Percentiles rank a stretch among this genome's conserved stretches.
Conservation (phyloP, 129 eudicot genomes). For the Helianthus annuus region DNA sequence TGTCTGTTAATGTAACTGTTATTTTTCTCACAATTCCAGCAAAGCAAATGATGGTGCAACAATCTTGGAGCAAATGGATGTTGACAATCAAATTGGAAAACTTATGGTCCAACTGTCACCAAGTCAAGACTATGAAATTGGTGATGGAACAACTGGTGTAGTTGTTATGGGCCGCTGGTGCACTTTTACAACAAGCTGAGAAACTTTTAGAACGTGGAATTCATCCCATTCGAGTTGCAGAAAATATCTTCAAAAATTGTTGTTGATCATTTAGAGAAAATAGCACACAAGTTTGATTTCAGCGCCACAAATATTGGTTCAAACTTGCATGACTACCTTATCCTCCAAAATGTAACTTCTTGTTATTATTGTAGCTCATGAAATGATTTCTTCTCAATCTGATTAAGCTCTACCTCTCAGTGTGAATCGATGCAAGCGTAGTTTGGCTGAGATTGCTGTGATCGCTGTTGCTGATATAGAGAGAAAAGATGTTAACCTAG, state of each 20-base stretch:
- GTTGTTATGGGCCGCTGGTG: constrained; percentile 99
- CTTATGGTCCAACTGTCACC: constrained; percentile 96
- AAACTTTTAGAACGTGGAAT: constrained; percentile 86
- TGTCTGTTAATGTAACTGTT: background rate
- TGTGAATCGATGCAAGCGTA: constrained; percentile 92
- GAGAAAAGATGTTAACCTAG: constrained; percentile 93
- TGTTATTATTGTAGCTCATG: background rate
- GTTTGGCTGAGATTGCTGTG: constrained; percentile 98
- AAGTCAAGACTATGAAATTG: constrained; percentile 98
- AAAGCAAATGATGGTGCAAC: constrained; percentile 99
- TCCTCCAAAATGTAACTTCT: constrained; percentile 92
- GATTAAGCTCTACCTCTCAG: constrained; percentile 41
- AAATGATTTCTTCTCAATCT: background rate
- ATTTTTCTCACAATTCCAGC: constrained; percentile 47
- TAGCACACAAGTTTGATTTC: constrained; percentile 89
- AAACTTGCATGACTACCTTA: constrained; percentile 97
- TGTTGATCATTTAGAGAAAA: constrained; percentile 80
- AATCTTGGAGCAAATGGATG: constrained; percentile 98
- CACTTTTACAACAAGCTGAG: constrained; percentile 91
- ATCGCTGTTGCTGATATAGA: constrained; percentile 96
- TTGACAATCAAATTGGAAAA: constrained; percentile 94
- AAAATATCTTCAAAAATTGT: constrained; percentile 91
- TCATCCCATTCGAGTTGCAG: constrained; percentile 96
- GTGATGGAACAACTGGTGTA: constrained; percentile 99
- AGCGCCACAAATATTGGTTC: constrained; percentile 58